A percentile compares a stretch with the other conserved stretches of the same genome.
These are phyloP conservation scores for Torulaspora globosa DNA, from an alignment of 1,139 yeast species.

Conservation along the genomic window DNA sequence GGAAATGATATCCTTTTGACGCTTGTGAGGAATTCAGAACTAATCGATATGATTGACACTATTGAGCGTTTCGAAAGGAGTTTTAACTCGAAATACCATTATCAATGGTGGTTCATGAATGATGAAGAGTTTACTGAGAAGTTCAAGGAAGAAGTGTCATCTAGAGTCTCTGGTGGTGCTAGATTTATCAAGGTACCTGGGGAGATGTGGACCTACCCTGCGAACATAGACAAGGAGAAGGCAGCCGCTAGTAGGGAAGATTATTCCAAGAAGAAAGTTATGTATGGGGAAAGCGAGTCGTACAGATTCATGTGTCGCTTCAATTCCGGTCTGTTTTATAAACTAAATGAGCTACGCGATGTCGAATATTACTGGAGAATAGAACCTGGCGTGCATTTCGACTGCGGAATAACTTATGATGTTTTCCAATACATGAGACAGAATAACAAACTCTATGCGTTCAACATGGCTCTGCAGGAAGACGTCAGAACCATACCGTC, in stretches of 20 bases:
- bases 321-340: slow-evolving; percentile 72
- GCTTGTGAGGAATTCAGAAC: slow-evolving; percentile 70
- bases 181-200: slow-evolving; percentile 28
- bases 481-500: slow-evolving; percentile 75
- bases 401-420: slow-evolving; percentile 86
- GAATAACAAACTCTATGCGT: slow-evolving; percentile 71
- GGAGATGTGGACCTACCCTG: slow-evolving; percentile 38
- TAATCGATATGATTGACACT: slow-evolving; percentile 62
- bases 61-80: slow-evolving; percentile 73
- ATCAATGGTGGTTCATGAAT: slow-evolving; percentile 85
- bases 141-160: slow-evolving; percentile 50
- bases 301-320: slow-evolving; percentile 71
- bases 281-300: slow-evolving; percentile 75
- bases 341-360: slow-evolving; percentile 60
- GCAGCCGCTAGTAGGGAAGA: slow-evolving; percentile 55
- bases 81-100: slow-evolving; percentile 84
- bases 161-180: slow-evolving; percentile 48
- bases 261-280: slow-evolving; percentile 64
- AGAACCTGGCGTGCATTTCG: slow-evolving; percentile 85
- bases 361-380: slow-evolving; percentile 93
- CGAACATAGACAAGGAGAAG: slow-evolving; percentile 33
- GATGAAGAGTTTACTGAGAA: slow-evolving; percentile 66
- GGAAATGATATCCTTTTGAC: slow-evolving; percentile 73
- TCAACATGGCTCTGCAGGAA: slow-evolving; percentile 71
- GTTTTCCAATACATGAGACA: slow-evolving; percentile 82